A percentile compares a stretch with the other conserved stretches of the same genome.
phyloP scores from a whole-genome alignment of 2,329 filamentous ascomycete species.

The Arthrocladium fulminans region DNA sequence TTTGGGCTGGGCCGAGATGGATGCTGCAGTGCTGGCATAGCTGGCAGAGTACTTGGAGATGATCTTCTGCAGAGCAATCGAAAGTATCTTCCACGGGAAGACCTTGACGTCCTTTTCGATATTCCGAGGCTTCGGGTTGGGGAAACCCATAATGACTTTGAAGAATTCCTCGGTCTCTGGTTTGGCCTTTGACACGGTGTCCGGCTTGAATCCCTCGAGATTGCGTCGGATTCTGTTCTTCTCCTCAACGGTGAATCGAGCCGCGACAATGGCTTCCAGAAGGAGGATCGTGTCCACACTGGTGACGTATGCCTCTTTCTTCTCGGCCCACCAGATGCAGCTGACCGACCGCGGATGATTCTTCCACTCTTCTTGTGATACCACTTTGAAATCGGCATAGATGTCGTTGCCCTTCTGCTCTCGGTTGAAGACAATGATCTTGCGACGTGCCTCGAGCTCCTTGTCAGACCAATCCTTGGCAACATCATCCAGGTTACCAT shows the following conservation, averaged over 20 bases:
- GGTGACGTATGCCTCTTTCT: conserved; percentile 82
- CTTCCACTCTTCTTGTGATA: conserved; percentile 68
- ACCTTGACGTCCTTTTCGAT: conserved; percentile 99
- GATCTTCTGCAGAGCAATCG: conserved; percentile 87
- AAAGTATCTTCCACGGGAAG: conserved; percentile 89
- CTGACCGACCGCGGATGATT: conserved; percentile 88
- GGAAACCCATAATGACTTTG: conserved; percentile 97
- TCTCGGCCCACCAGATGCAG: conserved; percentile 95
- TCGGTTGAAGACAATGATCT: conserved; percentile 82
- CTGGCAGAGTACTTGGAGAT: conserved; percentile 87
- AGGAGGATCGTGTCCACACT: conserved; percentile 94
- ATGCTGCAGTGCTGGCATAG: conserved; percentile 56
- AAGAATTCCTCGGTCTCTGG: conserved; percentile 92
- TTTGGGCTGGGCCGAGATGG: conserved; percentile 32
- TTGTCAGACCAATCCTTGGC: conserved; percentile 71
- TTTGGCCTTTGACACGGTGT: conserved; percentile 90
- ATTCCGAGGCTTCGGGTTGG: conserved; percentile 87
- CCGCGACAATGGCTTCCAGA: conserved; percentile 80
- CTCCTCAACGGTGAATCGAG: conserved; percentile 88
- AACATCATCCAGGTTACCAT: conserved; percentile 79
- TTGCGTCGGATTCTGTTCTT: conserved; percentile 97
- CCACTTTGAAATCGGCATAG: conserved; percentile 67
- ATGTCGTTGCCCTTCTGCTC: conserved; percentile 75
- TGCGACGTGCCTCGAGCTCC: conserved; percentile 67
- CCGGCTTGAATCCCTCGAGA: conserved; percentile 82